Evolutionary conservation across 1,139 yeast species (phyloP), one percentile per base, ranked within the genome.

Genomic region (Suhomyces coccinellae): DNA sequence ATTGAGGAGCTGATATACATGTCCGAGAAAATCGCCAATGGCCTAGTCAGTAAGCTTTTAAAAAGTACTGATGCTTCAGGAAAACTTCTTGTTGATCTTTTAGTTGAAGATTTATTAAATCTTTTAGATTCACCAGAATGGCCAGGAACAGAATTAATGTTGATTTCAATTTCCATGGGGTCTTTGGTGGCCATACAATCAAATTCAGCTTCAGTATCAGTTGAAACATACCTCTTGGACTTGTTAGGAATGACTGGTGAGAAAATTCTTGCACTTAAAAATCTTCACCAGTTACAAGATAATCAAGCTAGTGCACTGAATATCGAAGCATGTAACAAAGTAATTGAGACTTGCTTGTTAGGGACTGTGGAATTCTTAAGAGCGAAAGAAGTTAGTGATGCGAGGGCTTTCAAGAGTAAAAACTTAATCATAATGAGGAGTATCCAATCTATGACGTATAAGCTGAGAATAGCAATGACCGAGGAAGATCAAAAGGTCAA

Each of bases 71-170:
- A 73, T 13, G 50, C 71, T 1, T 63, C 66, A n/a, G 62, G 61
- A 22, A 77, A 73, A 36, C 66, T 62, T 26, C 55, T 73, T 0
- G 57, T 85, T 34, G 86, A 83, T 33, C 54, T 73, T 11, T 67
- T 84, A 27, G 54, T 83, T 2, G 79, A 77, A 34, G 95, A 87
- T 54, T 63, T 87, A 28, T 49, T 80, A 6, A 52, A 56, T 0
- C 63, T 85, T 44, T 55, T 85, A 3, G 59, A 67, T 3, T 62
- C 61, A 13, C 87, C 89, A 0, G 84, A 81, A 46, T 86, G 85
- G 80, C 72, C 87, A 0, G 79, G 79, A 0, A 69, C 83, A 0
- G 87, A 80, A 46, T 52, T 69, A 0, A 50, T 84, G 15, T 59
- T 83, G 6, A 59, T 62, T 4, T 65, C 80, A 0, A 49, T 83